Evolutionary conservation across 352 stramenopile genomes (phyloP).

Genomic region (Pythium plurisporium): DNA sequence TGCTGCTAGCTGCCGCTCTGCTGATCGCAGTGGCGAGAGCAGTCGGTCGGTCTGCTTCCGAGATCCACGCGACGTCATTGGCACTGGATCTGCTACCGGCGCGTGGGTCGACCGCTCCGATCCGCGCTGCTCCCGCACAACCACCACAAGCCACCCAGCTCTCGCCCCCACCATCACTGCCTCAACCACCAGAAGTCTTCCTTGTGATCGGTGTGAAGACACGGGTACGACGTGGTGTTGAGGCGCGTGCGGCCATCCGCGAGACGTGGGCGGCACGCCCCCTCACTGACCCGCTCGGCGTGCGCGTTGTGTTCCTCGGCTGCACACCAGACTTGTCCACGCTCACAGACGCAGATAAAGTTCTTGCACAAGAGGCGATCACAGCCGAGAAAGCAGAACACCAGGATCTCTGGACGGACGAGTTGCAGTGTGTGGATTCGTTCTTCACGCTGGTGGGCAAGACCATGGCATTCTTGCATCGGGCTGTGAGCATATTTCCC

Average conservation of each 20-base stretch:
- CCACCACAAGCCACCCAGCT: background rate
- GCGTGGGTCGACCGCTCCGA: background rate
- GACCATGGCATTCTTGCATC: constrained; percentile 34
- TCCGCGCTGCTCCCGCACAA: background rate
- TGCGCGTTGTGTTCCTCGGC: constrained; percentile 35
- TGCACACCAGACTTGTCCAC: constrained; percentile 16
- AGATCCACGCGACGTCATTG: background rate
- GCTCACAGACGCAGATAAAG: background rate
- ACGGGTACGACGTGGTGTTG: constrained; percentile 26
- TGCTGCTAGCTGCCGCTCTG: background rate
- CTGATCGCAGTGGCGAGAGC: background rate
- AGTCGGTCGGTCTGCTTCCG: background rate
- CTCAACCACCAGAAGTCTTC: background rate
- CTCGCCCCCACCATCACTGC: background rate
- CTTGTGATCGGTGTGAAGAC: constrained; percentile 53
- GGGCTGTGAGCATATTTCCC: background rate
- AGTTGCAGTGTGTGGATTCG: constrained; percentile 43
- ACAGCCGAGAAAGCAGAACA: constrained; percentile 29
- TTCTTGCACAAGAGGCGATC: background rate
- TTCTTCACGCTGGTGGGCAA: constrained; percentile 47
- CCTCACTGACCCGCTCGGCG: constrained; percentile 1
- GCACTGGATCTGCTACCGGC: background rate
- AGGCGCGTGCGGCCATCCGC: constrained; percentile 11
- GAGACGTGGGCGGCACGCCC: constrained; percentile 29
- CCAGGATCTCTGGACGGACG: constrained; percentile 39